These are phyloP conservation scores for Trichoderma asperellum DNA, from an alignment of 2,329 filamentous ascomycete genomes.

Conservation along the genomic window DNA sequence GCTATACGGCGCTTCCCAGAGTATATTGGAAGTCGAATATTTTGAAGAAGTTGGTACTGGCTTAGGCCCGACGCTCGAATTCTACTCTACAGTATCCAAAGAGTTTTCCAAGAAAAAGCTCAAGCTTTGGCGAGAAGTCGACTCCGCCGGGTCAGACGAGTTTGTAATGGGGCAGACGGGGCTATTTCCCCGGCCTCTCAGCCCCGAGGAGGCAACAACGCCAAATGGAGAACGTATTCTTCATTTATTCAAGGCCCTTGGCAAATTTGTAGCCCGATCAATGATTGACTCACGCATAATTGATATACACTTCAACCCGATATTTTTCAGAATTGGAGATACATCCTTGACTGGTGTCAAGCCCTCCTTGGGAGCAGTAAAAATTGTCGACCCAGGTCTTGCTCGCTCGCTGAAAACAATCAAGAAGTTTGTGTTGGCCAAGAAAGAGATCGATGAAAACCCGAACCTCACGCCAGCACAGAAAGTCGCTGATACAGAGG, in stretches of 20 bases:
- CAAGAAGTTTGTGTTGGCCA: conserved; percentile 82
- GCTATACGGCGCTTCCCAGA: conserved; percentile 93
- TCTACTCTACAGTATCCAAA: conserved; percentile 95
- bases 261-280: conserved; percentile 95
- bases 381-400: conserved; percentile 82
- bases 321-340: conserved; percentile 93
- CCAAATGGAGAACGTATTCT: conserved; percentile 87
- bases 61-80: conserved; percentile 91
- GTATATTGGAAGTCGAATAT: conserved; percentile 95
- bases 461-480: conserved; percentile 65
- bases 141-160: conserved; percentile 71
- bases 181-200: conserved; percentile 90
- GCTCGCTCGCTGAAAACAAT: conserved; percentile 84
- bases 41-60: conserved; percentile 98
- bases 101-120: conserved; percentile 98
- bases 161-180: conserved; percentile 85
- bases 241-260: conserved; percentile 87
- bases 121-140: conserved; percentile 93
- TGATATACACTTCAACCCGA: conserved; percentile 95
- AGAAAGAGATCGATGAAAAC: conserved; percentile 80
- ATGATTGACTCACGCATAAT: conserved; percentile 99
- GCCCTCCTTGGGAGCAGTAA: conserved; percentile 86
- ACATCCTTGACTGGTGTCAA: conserved; percentile 64
- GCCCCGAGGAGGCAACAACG: conserved; percentile 70
- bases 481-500: conserved; percentile 70